Evolutionary conservation across 2,329 filamentous ascomycete species (phyloP), one percentile per base, ranked within the genome.

Genomic region (Huntiella abstrusa): DNA sequence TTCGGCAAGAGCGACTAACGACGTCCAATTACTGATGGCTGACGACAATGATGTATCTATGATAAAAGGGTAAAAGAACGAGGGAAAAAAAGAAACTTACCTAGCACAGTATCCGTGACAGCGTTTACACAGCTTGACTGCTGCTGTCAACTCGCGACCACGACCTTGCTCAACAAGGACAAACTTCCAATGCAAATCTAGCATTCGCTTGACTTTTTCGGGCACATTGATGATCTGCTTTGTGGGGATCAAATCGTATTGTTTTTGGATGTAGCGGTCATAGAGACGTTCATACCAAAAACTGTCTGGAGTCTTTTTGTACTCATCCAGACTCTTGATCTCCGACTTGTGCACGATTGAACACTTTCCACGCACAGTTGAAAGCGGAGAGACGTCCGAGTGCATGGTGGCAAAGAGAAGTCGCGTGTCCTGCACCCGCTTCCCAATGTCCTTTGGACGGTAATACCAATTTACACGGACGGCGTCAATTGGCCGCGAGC

Each of bases 201-300:
- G 71, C 47, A 94, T 87, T 62, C 84, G 92, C 63, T 96, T 96
- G 58, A 98, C 88, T 58, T 82, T 84, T 54, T 81, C 80, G 4
- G 91, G 91, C 41, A 98, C 91, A 59, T 98, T 98, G 66, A 96
- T 88, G 56, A 98, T 91, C 57, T 83, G 77, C 51, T 73, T 75
- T 11, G 87, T 93, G 1, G 91, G 88, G 51, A 98, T 88, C 46
- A 95, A 83, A 56, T 98, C 91, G 69, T 96, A 96, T 62, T 88
- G 87, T 52, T 93, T 87, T 59, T 94, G 86, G 53, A 98, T 96
- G 65, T 96, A 98, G 49, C 91, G 83, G 64, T 98, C 91, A 62
- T 93, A 96, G 55, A 96, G 75, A 59, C 95, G 93, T 57, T 94
- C 88, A 60, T 84, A 98, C 83, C 87, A 98, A 61, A 98, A 98